A percentile compares a stretch with the other conserved stretches of the same genome.
Evolutionary conservation across 2,329 filamentous ascomycete species (phyloP).

Genomic region (Exophiala spinifera): DNA sequence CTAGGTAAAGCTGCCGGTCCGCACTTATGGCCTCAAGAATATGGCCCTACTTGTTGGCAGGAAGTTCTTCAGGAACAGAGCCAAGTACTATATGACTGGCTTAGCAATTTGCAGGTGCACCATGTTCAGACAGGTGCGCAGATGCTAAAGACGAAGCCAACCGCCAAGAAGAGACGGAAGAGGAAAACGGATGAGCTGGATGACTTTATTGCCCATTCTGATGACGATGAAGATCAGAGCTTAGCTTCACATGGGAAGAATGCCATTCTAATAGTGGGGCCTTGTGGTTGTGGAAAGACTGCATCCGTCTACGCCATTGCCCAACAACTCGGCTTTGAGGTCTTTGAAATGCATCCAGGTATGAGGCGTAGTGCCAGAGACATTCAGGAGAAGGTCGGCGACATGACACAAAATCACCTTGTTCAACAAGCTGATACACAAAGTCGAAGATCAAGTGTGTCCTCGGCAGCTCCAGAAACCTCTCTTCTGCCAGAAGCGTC

Average conservation of each 20-base stretch:
- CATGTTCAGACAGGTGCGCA: constrained; percentile 63
- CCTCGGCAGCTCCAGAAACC: constrained; percentile 10
- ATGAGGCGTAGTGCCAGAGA: constrained; percentile 84
- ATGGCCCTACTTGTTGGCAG: constrained; percentile 65
- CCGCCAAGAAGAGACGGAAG: constrained; percentile 59
- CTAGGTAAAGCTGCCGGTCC: constrained; percentile 66
- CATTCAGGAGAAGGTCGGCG: constrained; percentile 84
- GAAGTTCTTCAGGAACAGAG: constrained; percentile 73
- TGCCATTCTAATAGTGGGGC: constrained; percentile 82
- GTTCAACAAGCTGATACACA: constrained; percentile 52
- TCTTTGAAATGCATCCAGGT: constrained; percentile 90
- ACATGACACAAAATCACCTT: constrained; percentile 95
- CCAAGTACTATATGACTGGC: constrained; percentile 81
- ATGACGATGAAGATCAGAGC: constrained; percentile 67
- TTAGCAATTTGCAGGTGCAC: constrained; percentile 70
- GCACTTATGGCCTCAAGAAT: constrained; percentile 76
- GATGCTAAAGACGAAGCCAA: constrained; percentile 28
- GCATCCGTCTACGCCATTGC: constrained; percentile 88
- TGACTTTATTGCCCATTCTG: constrained; percentile 74
- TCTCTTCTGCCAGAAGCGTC: constrained; percentile 11
- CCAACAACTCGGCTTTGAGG: constrained; percentile 84
- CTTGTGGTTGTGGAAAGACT: constrained; percentile 87
- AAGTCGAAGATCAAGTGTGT: constrained; percentile 24
- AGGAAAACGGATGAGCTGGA: constrained; percentile 67
- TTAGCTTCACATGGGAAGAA: constrained; percentile 52